Conservation (phyloP, 257 asterid species). For the Perilla frutescens region DNA sequence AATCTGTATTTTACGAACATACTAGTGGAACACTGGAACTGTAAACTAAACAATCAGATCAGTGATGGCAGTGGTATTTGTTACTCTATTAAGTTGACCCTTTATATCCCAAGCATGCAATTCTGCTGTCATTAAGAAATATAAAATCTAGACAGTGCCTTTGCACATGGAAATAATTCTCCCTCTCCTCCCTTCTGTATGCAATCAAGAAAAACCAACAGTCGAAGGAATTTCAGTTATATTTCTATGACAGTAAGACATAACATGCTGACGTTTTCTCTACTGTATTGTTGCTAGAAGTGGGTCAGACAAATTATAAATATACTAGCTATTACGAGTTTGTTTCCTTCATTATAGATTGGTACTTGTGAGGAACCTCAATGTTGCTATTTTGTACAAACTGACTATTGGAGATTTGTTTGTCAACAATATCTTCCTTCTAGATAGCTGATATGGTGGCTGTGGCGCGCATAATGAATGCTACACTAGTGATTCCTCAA, state of each 20-base stretch:
- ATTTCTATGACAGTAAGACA: not conserved
- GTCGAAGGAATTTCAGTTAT: not conserved
- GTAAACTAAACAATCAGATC: slow-evolving; percentile 4
- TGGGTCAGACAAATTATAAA: slow-evolving; percentile 10
- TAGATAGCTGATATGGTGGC: slow-evolving; percentile 99
- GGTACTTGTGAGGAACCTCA: slow-evolving; percentile 40
- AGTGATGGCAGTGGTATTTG: not conserved
- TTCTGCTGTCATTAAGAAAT: not conserved
- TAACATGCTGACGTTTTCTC: slow-evolving; percentile 23
- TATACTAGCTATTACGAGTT: not conserved
- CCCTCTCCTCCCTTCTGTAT: slow-evolving; percentile 8
- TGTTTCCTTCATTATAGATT: slow-evolving; percentile 29
- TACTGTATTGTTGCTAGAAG: slow-evolving; percentile 23
- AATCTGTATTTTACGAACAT: not conserved
- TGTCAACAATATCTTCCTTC: slow-evolving; percentile 29
- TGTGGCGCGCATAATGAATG: slow-evolving; percentile 91
- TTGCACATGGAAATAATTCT: not conserved
- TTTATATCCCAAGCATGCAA: slow-evolving; percentile 6
- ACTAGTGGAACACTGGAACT: slow-evolving; percentile 17
- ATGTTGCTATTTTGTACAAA: slow-evolving; percentile 4
- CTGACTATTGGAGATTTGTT: slow-evolving; percentile 9
- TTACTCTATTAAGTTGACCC: slow-evolving; percentile 8
- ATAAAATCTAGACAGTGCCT: not conserved
- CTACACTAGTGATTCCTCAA: slow-evolving; percentile 92
- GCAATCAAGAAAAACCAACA: slow-evolving; percentile 14